Evolutionary conservation across 495 filamentous ascomycete genomes (phyloP).

Genomic region (Penicillium mononematosum): DNA sequence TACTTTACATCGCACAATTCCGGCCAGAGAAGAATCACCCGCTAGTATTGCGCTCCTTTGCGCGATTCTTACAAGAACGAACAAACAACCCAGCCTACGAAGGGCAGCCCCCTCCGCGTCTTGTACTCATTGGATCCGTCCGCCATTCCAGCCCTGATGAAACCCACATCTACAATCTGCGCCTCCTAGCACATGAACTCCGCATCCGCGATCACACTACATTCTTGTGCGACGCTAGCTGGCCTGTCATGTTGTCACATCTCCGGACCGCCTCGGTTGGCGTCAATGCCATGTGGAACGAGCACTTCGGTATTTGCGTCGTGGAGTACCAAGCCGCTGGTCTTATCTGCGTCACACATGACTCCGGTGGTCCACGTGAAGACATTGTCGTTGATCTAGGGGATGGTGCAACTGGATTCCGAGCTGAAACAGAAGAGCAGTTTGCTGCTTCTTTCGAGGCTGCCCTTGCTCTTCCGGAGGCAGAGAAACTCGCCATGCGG

Average conservation of each 20-base stretch:
- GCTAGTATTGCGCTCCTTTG: slow-evolving; percentile 78
- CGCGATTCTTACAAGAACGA: slow-evolving; percentile 59
- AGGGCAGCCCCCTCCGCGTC: slow-evolving; percentile 38
- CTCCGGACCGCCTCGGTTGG: slow-evolving; percentile 72
- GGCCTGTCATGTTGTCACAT: slow-evolving; percentile 79
- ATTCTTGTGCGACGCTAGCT: slow-evolving; percentile 85
- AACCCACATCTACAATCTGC: slow-evolving; percentile 86
- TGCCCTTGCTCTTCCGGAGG: slow-evolving; percentile 63
- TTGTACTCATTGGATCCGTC: slow-evolving; percentile 86
- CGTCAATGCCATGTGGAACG: slow-evolving; percentile 99
- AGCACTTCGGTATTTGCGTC: slow-evolving; percentile 97
- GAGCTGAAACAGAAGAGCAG: slow-evolving; percentile 69
- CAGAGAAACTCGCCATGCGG: slow-evolving; percentile 71
- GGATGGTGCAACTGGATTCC: slow-evolving; percentile 79
- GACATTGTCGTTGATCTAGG: slow-evolving; percentile 86
- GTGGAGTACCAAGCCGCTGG: slow-evolving; percentile 98
- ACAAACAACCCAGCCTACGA: slow-evolving; percentile 46
- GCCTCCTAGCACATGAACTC: slow-evolving; percentile 84
- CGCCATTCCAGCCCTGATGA: slow-evolving; percentile 74
- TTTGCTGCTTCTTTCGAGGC: slow-evolving; percentile 78
- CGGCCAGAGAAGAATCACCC: slow-evolving; percentile 95
- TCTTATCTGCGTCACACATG: slow-evolving; percentile 84
- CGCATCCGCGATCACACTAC: slow-evolving; percentile 77
- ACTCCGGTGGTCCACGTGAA: slow-evolving; percentile 85
- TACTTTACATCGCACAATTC: slow-evolving; percentile 96